Conservation (phyloP, 139 green algal species). For the Edaphochlamys debaryana region DNA sequence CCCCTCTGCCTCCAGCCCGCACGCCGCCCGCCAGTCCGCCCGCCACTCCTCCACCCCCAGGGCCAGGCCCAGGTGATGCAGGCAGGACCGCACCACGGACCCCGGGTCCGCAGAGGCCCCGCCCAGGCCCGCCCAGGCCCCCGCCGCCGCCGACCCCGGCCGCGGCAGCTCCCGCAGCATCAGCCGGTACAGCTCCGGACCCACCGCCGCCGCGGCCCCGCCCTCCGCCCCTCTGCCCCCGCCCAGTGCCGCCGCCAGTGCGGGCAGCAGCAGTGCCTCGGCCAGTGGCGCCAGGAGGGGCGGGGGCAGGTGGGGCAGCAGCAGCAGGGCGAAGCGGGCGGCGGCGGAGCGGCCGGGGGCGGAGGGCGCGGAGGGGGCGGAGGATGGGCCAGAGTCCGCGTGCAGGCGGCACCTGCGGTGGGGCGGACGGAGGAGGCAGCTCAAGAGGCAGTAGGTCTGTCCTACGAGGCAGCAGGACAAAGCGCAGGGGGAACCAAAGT, state of each 20-base stretch:
- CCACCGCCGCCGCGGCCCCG: not conserved
- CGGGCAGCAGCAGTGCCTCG: slow-evolving; percentile 32
- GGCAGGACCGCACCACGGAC: slow-evolving; percentile 6
- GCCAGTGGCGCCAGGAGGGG: slow-evolving; percentile 29
- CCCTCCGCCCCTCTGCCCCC: not conserved
- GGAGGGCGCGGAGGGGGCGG: not conserved
- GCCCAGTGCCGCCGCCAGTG: slow-evolving; percentile 2
- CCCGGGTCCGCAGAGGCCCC: no score
- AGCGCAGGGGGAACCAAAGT: no score
- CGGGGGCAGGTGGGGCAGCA: slow-evolving; percentile 11
- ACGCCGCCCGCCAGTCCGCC: slow-evolving; percentile 14
- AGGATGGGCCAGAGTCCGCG: not conserved
- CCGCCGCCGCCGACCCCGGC: no score
- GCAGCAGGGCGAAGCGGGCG: not conserved
- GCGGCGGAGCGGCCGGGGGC: not conserved
- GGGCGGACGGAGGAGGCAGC: no score
- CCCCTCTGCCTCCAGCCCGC: not conserved
- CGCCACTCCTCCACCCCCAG: slow-evolving; percentile 50
- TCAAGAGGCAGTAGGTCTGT: not conserved
- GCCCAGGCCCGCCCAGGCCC: no score
- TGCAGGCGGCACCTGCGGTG: not conserved
- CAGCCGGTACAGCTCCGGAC: not conserved
- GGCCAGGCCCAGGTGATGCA: slow-evolving; percentile 54
- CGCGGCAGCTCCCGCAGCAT: slow-evolving; percentile 1
- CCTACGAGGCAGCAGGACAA: not conserved